Conservation (phyloP, 2,329 filamentous ascomycete species). For the Pyrenochaeta sp. region DNA sequence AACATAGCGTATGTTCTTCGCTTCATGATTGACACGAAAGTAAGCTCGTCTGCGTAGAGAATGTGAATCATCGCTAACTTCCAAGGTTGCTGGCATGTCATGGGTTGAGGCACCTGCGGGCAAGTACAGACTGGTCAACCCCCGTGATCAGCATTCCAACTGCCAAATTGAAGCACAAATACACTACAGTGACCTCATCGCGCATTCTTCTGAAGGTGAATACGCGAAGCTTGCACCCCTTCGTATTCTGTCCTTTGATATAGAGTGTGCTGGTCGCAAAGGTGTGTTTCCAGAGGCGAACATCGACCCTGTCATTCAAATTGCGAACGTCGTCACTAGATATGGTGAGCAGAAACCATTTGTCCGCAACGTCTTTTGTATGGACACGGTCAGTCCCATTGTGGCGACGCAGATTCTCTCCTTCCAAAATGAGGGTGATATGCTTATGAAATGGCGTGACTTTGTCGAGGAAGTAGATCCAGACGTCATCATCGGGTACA, state of each 20-base stretch:
- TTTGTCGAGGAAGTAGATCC: constrained; percentile 92
- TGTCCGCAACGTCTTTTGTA: constrained; percentile 93
- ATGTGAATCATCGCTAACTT: constrained; percentile 6
- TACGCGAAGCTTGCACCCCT: constrained; percentile 98
- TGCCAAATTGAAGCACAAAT: constrained; percentile 95
- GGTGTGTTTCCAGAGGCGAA: constrained; percentile 96
- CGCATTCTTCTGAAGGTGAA: constrained; percentile 88
- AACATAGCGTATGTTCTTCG: constrained; percentile 93
- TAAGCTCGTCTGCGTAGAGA: constrained; percentile 48
- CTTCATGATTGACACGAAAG: constrained; percentile 97
- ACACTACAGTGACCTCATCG: constrained; percentile 81
- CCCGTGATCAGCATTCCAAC: constrained; percentile 79
- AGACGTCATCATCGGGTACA: constrained; percentile 98
- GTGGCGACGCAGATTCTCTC: constrained; percentile 93
- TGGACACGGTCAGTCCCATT: constrained; percentile 91
- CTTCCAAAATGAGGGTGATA: constrained; percentile 81
- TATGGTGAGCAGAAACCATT: constrained; percentile 98
- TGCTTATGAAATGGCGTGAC: constrained; percentile 92
- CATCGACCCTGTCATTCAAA: constrained; percentile 94
- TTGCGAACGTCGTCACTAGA: constrained; percentile 92
- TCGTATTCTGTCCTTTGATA: constrained; percentile 94
- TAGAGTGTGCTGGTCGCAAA: constrained; percentile 97
- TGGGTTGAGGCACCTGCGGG: constrained; percentile 88
- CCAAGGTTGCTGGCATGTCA: constrained; percentile 87
- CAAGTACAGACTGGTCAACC: constrained; percentile 75